Conservation (phyloP, 2,329 filamentous ascomycete species). For the Aureobasidium sp. region DNA sequence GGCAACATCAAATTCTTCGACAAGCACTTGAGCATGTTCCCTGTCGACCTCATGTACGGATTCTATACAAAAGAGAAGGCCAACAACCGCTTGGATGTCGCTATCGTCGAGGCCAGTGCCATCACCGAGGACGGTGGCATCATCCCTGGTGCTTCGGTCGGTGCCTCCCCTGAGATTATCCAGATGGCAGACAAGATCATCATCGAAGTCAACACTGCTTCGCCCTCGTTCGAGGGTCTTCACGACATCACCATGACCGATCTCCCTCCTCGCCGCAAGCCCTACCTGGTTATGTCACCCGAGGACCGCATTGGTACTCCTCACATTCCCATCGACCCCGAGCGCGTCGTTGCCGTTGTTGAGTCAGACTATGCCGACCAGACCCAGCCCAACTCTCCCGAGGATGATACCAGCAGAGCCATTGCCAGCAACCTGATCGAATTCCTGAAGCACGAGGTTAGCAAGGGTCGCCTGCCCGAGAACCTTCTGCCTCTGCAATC, state of each 20-base stretch:
- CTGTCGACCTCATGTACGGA: slow-evolving; percentile 71
- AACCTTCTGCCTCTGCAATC: slow-evolving; percentile 77
- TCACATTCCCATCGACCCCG: slow-evolving; percentile 75
- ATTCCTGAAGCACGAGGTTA: slow-evolving; percentile 78
- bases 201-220: slow-evolving; percentile 83
- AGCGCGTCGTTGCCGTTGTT: slow-evolving; percentile 76
- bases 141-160: slow-evolving; percentile 77
- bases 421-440: slow-evolving; percentile 80
- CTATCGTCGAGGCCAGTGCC: slow-evolving; percentile 71
- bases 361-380: slow-evolving; percentile 78
- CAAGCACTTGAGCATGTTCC: slow-evolving; percentile 91
- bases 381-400: slow-evolving; percentile 66
- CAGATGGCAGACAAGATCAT: slow-evolving; percentile 93
- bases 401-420: slow-evolving; percentile 62
- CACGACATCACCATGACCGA: slow-evolving; percentile 92
- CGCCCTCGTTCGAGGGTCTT: slow-evolving; percentile 77
- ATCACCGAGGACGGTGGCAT: slow-evolving; percentile 87
- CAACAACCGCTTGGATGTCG: slow-evolving; percentile 69
- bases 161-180: slow-evolving; percentile 75
- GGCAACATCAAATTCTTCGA: slow-evolving; percentile 88
- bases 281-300: slow-evolving; percentile 75
- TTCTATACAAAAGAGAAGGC: slow-evolving; percentile 72
- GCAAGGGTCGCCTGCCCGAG: slow-evolving; percentile 65
- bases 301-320: slow-evolving; percentile 81
- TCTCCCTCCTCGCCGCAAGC: slow-evolving; percentile 71